Base-by-base conservation (phyloP, 176 grass and related monocot genomes). In the sorghum (Sorghum bicolor) region DNA sequence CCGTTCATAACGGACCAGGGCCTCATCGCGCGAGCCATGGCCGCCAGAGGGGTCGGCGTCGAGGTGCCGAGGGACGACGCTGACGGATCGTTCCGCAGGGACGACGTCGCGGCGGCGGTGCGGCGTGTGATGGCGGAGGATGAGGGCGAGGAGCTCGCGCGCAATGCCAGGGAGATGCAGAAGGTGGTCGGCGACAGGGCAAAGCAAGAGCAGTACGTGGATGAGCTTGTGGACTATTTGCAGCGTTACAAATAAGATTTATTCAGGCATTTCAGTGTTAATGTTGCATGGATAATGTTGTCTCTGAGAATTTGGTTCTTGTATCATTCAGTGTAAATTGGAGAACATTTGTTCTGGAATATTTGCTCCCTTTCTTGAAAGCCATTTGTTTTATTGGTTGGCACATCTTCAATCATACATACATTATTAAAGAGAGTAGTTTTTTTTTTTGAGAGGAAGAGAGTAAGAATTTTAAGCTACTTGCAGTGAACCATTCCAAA, bases 111-210 rank as follows among this genome's bases (percentile, higher is more conserved):
- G 6, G n/a, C 17, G 11, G 80, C 81, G 0, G 44, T 92, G 34
- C 73, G 76, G 25, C 24, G 10, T 13, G 87, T 92, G 28, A 84
- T 92, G 84, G 70, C 39, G n/a, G 87, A 74, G 41, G 87, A 84
- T 12, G 87, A 84, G 36, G 76, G 80, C 2, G 33, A 69, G 53
- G 36, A 0, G 65, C 5, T 87, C 7, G 73, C 87, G 14, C 31
- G 32, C 28, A 92, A 81, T 15, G 84, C 84, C 7, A 29, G 45
- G 64, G 52, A 81, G 84, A 11, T 81, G 63, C 72, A 61, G 7
- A 26, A 2, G 3, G 57, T 88, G 2, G 52, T 79, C 10, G 37
- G 25, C 0, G 69, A 88, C 78, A 85, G 37, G 40, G 72, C 15
- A 4, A 48, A 34, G 58, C 67, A 88, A 12, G 85, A 87, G 37